phyloP scores from a whole-genome alignment of 139 green algal genomes.

The Closterium sp. region DNA sequence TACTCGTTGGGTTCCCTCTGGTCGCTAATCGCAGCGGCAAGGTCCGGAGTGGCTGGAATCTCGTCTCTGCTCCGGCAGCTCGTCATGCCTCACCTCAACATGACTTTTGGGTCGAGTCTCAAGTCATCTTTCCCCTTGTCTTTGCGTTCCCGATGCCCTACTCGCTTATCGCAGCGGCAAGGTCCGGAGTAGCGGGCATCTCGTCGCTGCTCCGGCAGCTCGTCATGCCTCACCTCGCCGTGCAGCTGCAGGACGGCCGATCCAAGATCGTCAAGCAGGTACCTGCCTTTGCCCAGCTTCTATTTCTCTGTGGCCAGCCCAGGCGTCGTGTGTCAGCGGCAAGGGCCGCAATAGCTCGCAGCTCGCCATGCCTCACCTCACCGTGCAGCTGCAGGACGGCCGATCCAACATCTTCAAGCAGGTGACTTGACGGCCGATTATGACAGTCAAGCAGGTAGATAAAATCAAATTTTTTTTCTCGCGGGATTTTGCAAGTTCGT shows the following conservation, averaged over 20 bases:
- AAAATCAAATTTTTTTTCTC: too few relatives aligned
- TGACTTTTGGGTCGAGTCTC: too few relatives aligned
- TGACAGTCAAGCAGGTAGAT: too few relatives aligned
- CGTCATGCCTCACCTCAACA: neutral
- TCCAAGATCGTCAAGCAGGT: neutral
- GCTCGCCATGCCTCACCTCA: too few relatives aligned
- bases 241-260: neutral
- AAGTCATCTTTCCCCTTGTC: neutral
- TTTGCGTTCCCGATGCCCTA: neutral
- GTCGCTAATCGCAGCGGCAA: neutral
- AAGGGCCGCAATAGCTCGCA: too few relatives aligned
- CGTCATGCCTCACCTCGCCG: neutral
- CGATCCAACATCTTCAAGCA: too few relatives aligned
- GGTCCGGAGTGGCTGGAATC: neutral
- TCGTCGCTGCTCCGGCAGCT: neutral
- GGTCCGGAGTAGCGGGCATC: neutral
- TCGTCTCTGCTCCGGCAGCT: neutral
- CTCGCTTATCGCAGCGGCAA: neutral
- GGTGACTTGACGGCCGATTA: too few relatives aligned
- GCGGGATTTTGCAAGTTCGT: too few relatives aligned
- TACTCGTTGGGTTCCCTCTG: neutral
- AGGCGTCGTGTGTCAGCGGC: too few relatives aligned
- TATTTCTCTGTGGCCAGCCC: too few relatives aligned
- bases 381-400: too few relatives aligned
- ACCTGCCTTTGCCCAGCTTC: too few relatives aligned